Evolutionary conservation across 1,284 basidiomycete species (phyloP).

Genomic region (Ganoderma lingzhi): DNA sequence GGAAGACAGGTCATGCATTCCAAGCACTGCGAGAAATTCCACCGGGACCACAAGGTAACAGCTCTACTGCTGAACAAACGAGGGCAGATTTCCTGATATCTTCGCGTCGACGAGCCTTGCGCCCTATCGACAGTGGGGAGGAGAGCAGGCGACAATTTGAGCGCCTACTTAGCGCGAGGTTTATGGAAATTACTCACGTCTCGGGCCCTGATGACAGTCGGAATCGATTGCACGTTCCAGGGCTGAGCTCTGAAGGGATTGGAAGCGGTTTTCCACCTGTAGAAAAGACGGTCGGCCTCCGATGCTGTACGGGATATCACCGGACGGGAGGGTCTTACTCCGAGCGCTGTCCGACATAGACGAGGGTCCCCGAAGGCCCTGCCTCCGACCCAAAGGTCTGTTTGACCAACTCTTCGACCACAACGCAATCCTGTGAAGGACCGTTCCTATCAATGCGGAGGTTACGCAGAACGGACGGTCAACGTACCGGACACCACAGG

Average conservation of each 20-base stretch:
- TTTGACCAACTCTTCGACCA: conserved; percentile 68
- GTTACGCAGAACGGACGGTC: conserved; percentile 17
- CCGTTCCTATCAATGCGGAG: conserved; percentile 31
- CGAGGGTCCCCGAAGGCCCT: conserved; percentile 68
- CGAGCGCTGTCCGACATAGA: conserved; percentile 76
- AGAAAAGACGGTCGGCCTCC: conserved; percentile 7
- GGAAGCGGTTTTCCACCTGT: conserved; percentile 72
- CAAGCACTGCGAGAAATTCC: conserved; percentile 12
- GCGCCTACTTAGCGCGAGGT: conserved; percentile 16
- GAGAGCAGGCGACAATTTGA: conserved; percentile 12
- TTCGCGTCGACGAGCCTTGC: conserved; percentile 64
- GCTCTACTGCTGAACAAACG: conserved; percentile 29
- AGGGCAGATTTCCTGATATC: conserved; percentile 28
- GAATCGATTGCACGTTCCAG: conserved; percentile 72
- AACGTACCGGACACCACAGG: conserved; percentile 74
- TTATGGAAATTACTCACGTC: conserved; percentile 57
- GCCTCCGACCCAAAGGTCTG: conserved; percentile 60
- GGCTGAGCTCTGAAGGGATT: conserved; percentile 72
- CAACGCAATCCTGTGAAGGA: conserved; percentile 71
- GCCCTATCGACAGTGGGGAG: conserved; percentile 41
- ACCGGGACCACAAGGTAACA: conserved; percentile 11
- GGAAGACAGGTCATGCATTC: conserved; percentile 30
- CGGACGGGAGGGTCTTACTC: conserved; percentile 58
- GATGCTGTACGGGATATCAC: conserved; percentile 12
- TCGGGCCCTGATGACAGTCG: conserved; percentile 76